Evolutionary conservation across 305 asterid species (phyloP).

Genomic region (Fraxinus ornus): DNA sequence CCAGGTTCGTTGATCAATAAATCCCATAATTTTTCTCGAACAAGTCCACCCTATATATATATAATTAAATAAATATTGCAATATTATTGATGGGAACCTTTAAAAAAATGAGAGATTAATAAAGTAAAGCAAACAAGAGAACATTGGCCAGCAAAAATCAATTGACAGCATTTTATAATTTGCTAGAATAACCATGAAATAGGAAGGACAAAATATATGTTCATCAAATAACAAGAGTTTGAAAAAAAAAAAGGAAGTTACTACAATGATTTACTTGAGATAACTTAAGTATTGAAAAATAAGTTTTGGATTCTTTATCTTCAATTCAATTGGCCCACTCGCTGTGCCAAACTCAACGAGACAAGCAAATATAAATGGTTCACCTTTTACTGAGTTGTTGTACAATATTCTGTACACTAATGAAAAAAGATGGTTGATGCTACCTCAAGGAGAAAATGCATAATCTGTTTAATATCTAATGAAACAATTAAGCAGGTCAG

Average conservation of each 20-base stretch:
- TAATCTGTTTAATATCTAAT: neutral
- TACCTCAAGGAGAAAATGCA: neutral
- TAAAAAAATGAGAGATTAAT: neutral
- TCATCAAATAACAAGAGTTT: neutral
- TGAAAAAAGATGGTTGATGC: neutral
- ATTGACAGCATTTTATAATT: neutral
- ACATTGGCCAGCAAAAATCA: neutral
- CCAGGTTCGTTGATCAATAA: slow-evolving; percentile 58
- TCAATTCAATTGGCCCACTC: neutral
- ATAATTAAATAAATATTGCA: neutral
- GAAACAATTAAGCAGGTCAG: neutral
- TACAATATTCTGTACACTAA: neutral
- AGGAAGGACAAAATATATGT: neutral
- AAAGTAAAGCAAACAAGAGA: neutral
- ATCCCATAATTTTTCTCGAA: slow-evolving; percentile 90
- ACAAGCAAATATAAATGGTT: neutral
- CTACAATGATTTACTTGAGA: neutral
- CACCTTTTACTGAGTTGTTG: neutral
- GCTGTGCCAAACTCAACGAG: neutral
- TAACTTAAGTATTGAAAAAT: neutral
- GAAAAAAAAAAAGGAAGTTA: neutral
- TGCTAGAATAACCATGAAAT: neutral
- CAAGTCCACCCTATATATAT: slow-evolving; percentile 63
- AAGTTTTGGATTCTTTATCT: neutral
- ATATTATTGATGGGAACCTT: neutral